phyloP scores from a whole-genome alignment of 371 early-diverging fungal genomes.

The Mortierella sp. region DNA sequence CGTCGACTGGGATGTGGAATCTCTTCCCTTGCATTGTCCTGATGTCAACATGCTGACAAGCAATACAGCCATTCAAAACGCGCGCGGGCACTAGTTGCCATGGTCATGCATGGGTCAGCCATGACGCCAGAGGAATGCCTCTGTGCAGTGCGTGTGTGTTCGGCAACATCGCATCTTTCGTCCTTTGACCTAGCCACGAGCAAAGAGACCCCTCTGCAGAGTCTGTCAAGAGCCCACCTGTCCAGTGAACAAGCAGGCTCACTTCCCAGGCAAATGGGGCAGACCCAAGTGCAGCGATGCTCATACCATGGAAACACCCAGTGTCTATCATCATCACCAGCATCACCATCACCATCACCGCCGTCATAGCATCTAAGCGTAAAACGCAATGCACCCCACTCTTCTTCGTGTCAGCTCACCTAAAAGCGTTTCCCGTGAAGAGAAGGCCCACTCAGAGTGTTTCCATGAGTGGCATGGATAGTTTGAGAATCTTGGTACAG shows the following conservation, averaged over 20 bases:
- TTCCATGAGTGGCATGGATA: slow-evolving; percentile 7
- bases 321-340: slow-evolving; percentile 16
- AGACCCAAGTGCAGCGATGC: neutral
- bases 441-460: neutral
- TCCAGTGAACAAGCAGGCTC: neutral
- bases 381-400: slow-evolving; percentile 25
- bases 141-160: neutral
- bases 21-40: neutral
- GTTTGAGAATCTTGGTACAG: slow-evolving; percentile 26
- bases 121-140: neutral
- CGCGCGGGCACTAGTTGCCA: too few relatives aligned
- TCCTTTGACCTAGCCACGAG: neutral
- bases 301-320: too few relatives aligned
- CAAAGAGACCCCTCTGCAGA: neutral
- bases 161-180: neutral
- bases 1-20: slow-evolving; percentile 52
- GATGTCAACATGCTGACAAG: neutral
- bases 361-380: slow-evolving; percentile 1
- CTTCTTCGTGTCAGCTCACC: slow-evolving; percentile 1
- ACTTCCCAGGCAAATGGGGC: slow-evolving; percentile 1
- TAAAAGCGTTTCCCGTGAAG: neutral
- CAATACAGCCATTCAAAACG: neutral
- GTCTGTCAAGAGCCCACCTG: too few relatives aligned
- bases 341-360: too few relatives aligned
- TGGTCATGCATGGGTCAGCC: too few relatives aligned